Evolutionary conservation across 352 stramenopile species (phyloP).

Genomic region (Phytophthora boehmeriae): DNA sequence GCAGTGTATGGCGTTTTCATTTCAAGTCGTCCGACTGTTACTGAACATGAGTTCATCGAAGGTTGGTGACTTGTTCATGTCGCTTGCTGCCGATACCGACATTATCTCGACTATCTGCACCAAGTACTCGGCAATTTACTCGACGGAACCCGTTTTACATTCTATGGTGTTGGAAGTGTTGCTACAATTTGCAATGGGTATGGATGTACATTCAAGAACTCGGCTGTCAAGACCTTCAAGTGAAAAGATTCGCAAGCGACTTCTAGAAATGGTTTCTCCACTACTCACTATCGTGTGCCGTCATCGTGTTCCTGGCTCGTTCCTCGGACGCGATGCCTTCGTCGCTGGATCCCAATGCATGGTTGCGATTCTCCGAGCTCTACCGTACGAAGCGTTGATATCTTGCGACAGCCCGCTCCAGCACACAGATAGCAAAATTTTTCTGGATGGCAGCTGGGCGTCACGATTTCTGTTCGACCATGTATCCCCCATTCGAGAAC

Average conservation of each 20-base stretch:
- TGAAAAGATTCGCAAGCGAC: conserved; percentile 45
- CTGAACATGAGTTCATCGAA: conserved; percentile 51
- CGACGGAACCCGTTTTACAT: conserved; percentile 50
- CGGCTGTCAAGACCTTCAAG: conserved; percentile 26
- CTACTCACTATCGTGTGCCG: conserved; percentile 53
- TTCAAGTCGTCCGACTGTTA: conserved; percentile 52
- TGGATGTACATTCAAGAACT: conserved; percentile 11
- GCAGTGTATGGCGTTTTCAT: conserved; percentile 31
- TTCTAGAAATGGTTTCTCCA: conserved; percentile 45
- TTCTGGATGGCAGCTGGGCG: conserved; percentile 55
- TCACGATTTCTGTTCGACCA: conserved; percentile 69
- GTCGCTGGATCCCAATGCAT: conserved; percentile 46
- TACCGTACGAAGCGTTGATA: conserved; percentile 30
- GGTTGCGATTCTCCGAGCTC: conserved; percentile 27
- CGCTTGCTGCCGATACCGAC: conserved; percentile 62
- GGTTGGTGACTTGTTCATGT: conserved; percentile 59
- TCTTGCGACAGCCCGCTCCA: conserved; percentile 25
- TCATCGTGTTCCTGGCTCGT: conserved; percentile 62
- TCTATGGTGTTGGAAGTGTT: conserved; percentile 48
- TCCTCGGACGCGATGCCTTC: conserved; percentile 50
- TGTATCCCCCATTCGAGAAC: conserved; percentile 45
- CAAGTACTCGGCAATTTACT: conserved; percentile 52
- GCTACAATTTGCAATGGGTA: conserved; percentile 33
- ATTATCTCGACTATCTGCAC: conserved; percentile 50
- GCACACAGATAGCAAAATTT: conserved; percentile 39